Evolutionary conservation across 2,329 filamentous ascomycete species (phyloP).

Genomic region (Monosporascus sp.): DNA sequence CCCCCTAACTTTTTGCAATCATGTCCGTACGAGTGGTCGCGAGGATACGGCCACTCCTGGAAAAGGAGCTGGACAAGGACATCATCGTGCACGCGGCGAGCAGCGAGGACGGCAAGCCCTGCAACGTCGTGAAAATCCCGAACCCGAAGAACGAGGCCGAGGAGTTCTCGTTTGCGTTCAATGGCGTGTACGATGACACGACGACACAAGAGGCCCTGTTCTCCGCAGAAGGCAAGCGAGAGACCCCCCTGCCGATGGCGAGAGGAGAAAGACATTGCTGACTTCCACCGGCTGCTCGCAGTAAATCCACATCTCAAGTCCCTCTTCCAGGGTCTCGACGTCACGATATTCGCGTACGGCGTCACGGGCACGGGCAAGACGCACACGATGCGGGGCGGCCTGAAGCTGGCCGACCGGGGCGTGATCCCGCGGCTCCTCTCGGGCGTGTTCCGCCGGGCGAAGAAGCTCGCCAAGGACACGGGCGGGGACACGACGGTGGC

Average conservation of each 20-base stretch:
- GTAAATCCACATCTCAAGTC: slow-evolving; percentile 87
- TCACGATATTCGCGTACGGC: slow-evolving; percentile 89
- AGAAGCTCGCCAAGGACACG: slow-evolving; percentile 79
- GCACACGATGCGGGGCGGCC: slow-evolving; percentile 89
- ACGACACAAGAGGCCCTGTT: slow-evolving; percentile 85
- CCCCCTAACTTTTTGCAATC: not conserved
- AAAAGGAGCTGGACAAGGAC: slow-evolving; percentile 81
- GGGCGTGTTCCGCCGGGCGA: slow-evolving; percentile 76
- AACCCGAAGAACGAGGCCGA: slow-evolving; percentile 90
- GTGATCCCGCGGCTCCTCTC: slow-evolving; percentile 83
- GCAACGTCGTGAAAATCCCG: slow-evolving; percentile 76
- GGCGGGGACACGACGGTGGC: slow-evolving; percentile 63
- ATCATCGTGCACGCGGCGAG: slow-evolving; percentile 70
- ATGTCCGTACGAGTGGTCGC: slow-evolving; percentile 82
- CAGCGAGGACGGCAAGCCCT: slow-evolving; percentile 54
- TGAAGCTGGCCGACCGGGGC: slow-evolving; percentile 78
- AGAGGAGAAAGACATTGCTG: slow-evolving; percentile 4
- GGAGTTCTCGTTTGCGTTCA: slow-evolving; percentile 92
- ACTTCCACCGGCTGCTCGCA: slow-evolving; percentile 31
- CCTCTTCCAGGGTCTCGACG: slow-evolving; percentile 81
- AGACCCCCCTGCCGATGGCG: too few species aligned
- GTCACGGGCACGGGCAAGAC: slow-evolving; percentile 93
- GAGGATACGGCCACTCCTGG: slow-evolving; percentile 80
- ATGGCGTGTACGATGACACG: slow-evolving; percentile 78
- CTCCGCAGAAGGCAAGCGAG: slow-evolving; percentile 68